Percentiles rank a stretch among this genome's conserved stretches.
These are phyloP conservation scores for Curvularia hawaiiensis DNA, from an alignment of 2,329 filamentous ascomycete genomes.

Conservation along the genomic window DNA sequence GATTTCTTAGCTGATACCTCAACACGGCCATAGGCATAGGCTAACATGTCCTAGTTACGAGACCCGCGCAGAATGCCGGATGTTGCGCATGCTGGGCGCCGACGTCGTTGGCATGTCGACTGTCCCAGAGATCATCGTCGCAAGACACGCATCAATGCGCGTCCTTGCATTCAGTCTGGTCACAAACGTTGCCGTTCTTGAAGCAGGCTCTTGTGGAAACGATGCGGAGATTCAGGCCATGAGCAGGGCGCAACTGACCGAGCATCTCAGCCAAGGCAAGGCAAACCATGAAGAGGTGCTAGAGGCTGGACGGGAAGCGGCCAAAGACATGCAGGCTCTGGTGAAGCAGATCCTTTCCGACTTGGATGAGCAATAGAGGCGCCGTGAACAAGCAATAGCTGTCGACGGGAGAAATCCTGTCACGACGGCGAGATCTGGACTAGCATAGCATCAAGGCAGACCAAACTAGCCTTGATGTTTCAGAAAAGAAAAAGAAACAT, in stretches of 20 bases:
- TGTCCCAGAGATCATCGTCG: constrained; percentile 70
- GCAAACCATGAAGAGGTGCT: constrained; percentile 70
- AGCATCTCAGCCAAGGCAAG: constrained; percentile 62
- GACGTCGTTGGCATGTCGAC: constrained; percentile 75
- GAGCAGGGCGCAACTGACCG: constrained; percentile 57
- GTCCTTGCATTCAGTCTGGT: constrained; percentile 70
- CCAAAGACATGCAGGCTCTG: constrained; percentile 65
- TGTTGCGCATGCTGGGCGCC: constrained; percentile 65
- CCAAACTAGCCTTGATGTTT: neutral
- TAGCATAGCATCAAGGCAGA: neutral
- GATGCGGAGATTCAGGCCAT: constrained; percentile 59
- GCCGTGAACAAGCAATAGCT: neutral
- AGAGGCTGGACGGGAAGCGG: constrained; percentile 64
- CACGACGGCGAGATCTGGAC: neutral
- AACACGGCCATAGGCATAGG: neutral
- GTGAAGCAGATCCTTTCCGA: constrained; percentile 54
- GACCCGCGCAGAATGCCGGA: constrained; percentile 67
- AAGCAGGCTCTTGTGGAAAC: constrained; percentile 64
- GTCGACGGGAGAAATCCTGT: neutral
- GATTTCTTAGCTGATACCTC: neutral
- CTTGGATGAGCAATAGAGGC: constrained; percentile 34
- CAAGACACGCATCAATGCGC: constrained; percentile 66
- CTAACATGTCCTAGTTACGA: constrained; percentile 58
- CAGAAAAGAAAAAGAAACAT: neutral
- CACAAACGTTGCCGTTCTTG: constrained; percentile 67